Base-by-base conservation (phyloP, 805 yeast genomes). In the Ogataea haglerorum region DNA sequence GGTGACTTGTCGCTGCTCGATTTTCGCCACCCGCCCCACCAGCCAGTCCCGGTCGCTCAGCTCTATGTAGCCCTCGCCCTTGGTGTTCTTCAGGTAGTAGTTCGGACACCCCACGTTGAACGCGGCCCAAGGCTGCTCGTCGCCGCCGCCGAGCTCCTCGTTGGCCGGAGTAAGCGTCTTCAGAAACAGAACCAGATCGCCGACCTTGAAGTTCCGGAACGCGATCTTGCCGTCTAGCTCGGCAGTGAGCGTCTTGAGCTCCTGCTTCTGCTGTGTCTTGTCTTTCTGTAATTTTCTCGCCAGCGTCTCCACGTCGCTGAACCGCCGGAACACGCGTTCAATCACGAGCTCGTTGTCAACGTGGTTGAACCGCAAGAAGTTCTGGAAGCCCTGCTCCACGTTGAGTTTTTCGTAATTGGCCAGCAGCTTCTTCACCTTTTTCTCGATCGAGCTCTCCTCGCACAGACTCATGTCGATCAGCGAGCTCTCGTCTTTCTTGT, bases 31-130 rank as follows among this genome's bases (percentile, higher is more conserved):
- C 37, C 83, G 67, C 0, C 85, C 95, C 24, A 91, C 81, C 54
- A 90, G 71, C 91, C 96, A 91, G 49, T 90, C 96, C 39, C 82
- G 76, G 23, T 64, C 69, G 9, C 60, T 60, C 15, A 64, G 43
- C 27, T 54, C 55, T 10, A 51, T 51, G 31, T 48, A 47, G 8
- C 41, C 43, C n/a, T 34, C 40, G 13, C 31, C 21, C 41, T 25
- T 45, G 13, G 26, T 40, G 34, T 69, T 67, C 37, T 78, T 76
- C 48, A 91, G 65, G 54, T 89, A 82, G 58, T 79, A 89, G 58
- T 90, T 89, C 0, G 95, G 93, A 1, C 87, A 82, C 2, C 91
- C 95, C 41, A 85, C 73, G 49, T 93, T 90, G 67, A 91, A 91
- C 1, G 95, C 95, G 0, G 96, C 96, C 98, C 98, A 91, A 0